A percentile compares a stretch with the other conserved stretches of the same genome.
Evolutionary conservation across 345 rosid genomes (phyloP).

Genomic region (Theobroma cacao): DNA sequence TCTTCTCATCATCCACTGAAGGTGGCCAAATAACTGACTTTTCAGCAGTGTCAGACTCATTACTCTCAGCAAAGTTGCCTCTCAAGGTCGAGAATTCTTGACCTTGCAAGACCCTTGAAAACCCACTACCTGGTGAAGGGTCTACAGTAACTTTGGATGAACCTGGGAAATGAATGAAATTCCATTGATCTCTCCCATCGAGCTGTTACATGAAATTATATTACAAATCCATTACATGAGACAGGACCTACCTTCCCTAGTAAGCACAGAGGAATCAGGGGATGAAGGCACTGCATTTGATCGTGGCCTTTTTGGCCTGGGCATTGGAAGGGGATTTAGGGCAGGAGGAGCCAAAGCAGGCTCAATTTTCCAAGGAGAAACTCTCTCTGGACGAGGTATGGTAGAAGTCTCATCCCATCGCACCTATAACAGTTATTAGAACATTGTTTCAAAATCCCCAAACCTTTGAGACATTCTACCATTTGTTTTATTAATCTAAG

Average conservation of each 20-base stretch:
- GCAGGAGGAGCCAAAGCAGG: slow-evolving; percentile 81
- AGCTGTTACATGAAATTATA: slow-evolving; percentile 1
- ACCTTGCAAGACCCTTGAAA: slow-evolving; percentile 79
- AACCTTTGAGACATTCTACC: slow-evolving; percentile 3
- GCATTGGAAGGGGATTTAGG: slow-evolving; percentile 53
- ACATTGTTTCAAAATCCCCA: not conserved
- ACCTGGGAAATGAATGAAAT: slow-evolving; percentile 27
- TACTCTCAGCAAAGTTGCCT: slow-evolving; percentile 46
- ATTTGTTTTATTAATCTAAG: not conserved
- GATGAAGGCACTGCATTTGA: slow-evolving; percentile 51
- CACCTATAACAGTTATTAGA: slow-evolving; percentile 43
- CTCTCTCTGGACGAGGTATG: slow-evolving; percentile 78
- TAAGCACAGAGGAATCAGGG: slow-evolving; percentile 52
- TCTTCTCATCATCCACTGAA: slow-evolving; percentile 54
- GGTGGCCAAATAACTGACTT: slow-evolving; percentile 57
- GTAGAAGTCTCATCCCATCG: slow-evolving; percentile 81
- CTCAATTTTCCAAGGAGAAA: slow-evolving; percentile 88
- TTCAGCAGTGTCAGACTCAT: slow-evolving; percentile 52
- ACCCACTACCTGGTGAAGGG: slow-evolving; percentile 52
- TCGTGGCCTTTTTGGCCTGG: slow-evolving; percentile 64
- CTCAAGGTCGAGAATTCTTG: slow-evolving; percentile 75
- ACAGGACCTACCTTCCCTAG: slow-evolving; percentile 58
- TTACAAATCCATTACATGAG: not conserved
- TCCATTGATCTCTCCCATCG: not conserved
- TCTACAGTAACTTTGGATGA: slow-evolving; percentile 43